Conservation (phyloP, 176 grass and related monocot genomes). For the Avena insularis region DNA sequence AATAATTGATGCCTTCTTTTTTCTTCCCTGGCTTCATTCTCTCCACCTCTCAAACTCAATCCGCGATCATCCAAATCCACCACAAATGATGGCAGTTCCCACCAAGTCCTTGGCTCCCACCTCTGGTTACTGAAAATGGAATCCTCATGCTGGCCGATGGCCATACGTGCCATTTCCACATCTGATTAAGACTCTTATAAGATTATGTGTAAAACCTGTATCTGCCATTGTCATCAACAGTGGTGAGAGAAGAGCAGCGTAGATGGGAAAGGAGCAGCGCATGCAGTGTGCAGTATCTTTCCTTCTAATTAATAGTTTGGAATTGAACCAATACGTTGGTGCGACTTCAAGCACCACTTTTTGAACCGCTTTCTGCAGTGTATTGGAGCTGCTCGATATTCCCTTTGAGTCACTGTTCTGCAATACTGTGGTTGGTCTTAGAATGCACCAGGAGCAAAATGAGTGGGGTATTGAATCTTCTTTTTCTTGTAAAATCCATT, state of each 20-base stretch:
- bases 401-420: not conserved
- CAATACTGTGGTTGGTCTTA: not conserved
- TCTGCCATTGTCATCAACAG: not conserved
- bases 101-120: not conserved
- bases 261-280: not conserved
- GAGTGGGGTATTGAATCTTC: not conserved
- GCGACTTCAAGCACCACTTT: not conserved
- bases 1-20: not conserved
- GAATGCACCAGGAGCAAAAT: not conserved
- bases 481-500: conserved; percentile 28
- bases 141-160: not conserved
- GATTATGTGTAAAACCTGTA: not conserved
- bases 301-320: not conserved
- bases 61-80: not conserved
- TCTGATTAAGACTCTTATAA: not conserved
- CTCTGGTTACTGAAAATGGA: not conserved
- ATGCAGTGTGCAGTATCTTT: not conserved
- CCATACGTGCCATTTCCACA: not conserved
- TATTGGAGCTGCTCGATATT: not conserved
- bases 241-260: not conserved
- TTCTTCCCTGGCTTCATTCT: not conserved
- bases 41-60: not conserved
- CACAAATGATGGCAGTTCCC: not conserved
- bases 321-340: not conserved
- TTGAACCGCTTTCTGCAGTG: not conserved